A percentile compares a stretch with the other conserved stretches of the same genome.
Conservation (phyloP, 805 yeast species). For the Isabelozyma rhagii region DNA sequence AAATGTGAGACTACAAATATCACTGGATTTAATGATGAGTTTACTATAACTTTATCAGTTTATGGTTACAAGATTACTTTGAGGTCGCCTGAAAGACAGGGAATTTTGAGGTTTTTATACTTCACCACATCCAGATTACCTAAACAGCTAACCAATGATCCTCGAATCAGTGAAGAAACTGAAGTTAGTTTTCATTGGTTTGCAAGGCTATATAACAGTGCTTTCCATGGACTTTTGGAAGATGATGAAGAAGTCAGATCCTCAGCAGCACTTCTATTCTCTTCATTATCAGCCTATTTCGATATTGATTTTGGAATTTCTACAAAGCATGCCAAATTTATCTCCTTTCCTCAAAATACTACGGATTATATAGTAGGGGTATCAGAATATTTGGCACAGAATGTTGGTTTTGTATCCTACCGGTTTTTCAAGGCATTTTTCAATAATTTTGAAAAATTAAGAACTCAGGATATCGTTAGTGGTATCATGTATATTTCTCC, state of each 20-base stretch:
- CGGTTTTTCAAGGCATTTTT: conserved; percentile 55
- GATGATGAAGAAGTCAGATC: conserved; percentile 56
- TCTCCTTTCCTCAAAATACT: conserved; percentile 67
- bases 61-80: conserved; percentile 24
- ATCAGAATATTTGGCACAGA: conserved; percentile 53
- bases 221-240: conserved; percentile 66
- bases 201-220: conserved; percentile 61
- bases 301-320: conserved; percentile 57
- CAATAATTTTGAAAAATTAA: conserved; percentile 39
- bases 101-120: conserved; percentile 67
- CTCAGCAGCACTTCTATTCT: conserved; percentile 60
- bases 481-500: conserved; percentile 58
- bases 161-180: neutral
- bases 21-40: conserved; percentile 30
- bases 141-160: conserved; percentile 19
- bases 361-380: conserved; percentile 57
- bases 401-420: conserved; percentile 58
- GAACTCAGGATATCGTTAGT: conserved; percentile 31
- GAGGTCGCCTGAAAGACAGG: conserved; percentile 40
- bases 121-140: conserved; percentile 58
- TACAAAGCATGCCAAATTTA: conserved; percentile 52
- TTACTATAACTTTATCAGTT: conserved; percentile 27
- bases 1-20: conserved; percentile 32
- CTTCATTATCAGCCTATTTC: conserved; percentile 59
- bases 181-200: conserved; percentile 30